phyloP scores from a whole-genome alignment of 768 basidiomycete genomes.

The Calocera cornea region DNA sequence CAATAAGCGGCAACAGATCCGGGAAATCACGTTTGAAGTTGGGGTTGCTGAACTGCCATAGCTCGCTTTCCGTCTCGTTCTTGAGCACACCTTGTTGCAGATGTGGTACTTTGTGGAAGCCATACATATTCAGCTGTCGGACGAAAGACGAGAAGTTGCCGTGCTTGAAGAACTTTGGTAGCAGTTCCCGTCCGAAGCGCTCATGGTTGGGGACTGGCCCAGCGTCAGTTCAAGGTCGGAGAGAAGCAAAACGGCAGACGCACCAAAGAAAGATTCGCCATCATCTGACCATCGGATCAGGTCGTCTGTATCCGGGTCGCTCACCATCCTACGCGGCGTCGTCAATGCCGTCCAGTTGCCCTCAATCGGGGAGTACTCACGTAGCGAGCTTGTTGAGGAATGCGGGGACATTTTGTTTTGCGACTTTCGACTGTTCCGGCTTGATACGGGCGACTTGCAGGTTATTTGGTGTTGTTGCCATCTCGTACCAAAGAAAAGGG shows the following conservation, averaged over 20 bases:
- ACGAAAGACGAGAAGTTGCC: slow-evolving; percentile 88
- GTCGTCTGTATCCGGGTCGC: slow-evolving; percentile 64
- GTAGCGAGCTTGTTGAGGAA: slow-evolving; percentile 89
- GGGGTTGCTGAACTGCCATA: slow-evolving; percentile 84
- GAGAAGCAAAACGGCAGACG: slow-evolving; percentile 12
- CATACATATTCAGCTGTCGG: slow-evolving; percentile 90
- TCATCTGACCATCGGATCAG: slow-evolving; percentile 85
- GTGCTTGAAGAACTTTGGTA: slow-evolving; percentile 96
- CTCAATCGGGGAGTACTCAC: slow-evolving; percentile 34
- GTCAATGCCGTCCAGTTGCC: slow-evolving; percentile 9
- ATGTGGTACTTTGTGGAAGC: slow-evolving; percentile 90
- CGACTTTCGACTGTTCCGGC: background rate
- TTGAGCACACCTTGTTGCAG: slow-evolving; percentile 87
- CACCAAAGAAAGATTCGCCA: slow-evolving; percentile 88
- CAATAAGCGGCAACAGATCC: slow-evolving; percentile 74
- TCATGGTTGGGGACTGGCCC: slow-evolving; percentile 75
- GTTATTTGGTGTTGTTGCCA: slow-evolving; percentile 1
- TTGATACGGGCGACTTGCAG: background rate
- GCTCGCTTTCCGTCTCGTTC: slow-evolving; percentile 64
- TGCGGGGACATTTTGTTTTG: slow-evolving; percentile 42
- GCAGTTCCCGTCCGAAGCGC: slow-evolving; percentile 73
- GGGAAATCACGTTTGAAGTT: slow-evolving; percentile 83
- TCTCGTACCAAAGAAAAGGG: background rate
- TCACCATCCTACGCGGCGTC: slow-evolving; percentile 59
- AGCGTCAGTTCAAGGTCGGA: slow-evolving; percentile 1